Base-by-base conservation (phyloP, 1,284 basidiomycete species). In the Fomitopsis schrenkii region DNA sequence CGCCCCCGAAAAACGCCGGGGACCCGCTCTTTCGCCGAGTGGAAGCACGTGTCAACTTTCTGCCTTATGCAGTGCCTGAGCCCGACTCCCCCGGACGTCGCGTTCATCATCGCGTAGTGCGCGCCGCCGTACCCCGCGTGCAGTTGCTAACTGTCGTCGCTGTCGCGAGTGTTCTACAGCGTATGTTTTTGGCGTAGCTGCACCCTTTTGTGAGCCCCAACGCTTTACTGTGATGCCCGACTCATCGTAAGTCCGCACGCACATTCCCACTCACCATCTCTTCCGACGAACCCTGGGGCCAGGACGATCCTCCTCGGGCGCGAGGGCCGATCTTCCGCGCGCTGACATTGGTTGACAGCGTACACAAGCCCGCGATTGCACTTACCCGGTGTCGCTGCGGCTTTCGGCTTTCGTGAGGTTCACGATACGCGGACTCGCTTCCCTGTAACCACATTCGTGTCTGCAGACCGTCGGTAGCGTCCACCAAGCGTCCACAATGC, bases 21-120 rank as follows among this genome's bases (percentile, higher is more conserved):
- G 17, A 44, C 35, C 59, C 59, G 59, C 59, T 61, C 60, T 58
- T 58, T 33, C 60, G 60, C 60, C 60, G 60, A 58, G 36, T 38
- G 28, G 12, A 7, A 9, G 42, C 35, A 40, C 52, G 52, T 54
- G 35, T 54, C 52, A 54, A 54, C 36, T 9, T 54, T 54, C 12
- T 54, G 52, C 52, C 52, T 54, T 17, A 22, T 38, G 3, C 38
- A 12, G 38, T 40, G 38, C 38, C 38, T 40, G 2, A 10, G 3
- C 19, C 33, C 35, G 12, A 10, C 52, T 35, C 12, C 52, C 52
- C 36, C 46, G 28, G 52, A 40, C 50, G 33, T 53, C 50, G 26
- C 46, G 26, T 48, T 30, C 19, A 50, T 50, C 14, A 48, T 14
- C 46, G 26, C 46, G 7, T 12, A 36, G 35, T 48, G 26, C 44